Evolutionary conservation across 257 asterid species (phyloP), one percentile per base, ranked within the genome.

Genomic region (Voacanga thouarsii): DNA sequence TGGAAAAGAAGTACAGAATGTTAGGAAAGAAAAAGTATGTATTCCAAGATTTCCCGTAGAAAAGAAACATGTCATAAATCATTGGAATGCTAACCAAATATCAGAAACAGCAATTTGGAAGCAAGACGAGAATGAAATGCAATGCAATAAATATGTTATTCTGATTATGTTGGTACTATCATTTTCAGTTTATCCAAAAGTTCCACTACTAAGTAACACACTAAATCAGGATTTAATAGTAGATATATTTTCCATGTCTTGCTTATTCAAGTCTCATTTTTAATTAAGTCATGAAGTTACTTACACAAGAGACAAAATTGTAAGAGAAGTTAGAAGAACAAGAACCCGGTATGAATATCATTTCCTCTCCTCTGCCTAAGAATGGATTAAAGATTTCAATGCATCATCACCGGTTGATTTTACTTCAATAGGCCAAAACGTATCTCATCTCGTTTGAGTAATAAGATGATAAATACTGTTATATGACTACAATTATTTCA

Each of bases 1-100:
- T 67, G 16, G 51, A 78, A 84, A 78, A 21, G 10, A 23, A 11
- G 43, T n/a, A 12, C 49, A 45, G 33, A 37, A 69, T 65, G 63
- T 53, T 55, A 65, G 47, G 28, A 12, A 19, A 50, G 16, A 51
- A 5, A 67, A 67, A 19, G 3, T 19, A 12, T 11, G 9, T 68
- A 9, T 7, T 68, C 49, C 73, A 41, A 68, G 41, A 43, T 19
- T 68, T 41, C 39, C 33, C 14, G 0, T 3, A 19, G 73, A 68
- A 41, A 68, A 33, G 53, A 68, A 23, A 68, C 8, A 41, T 68
- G 53, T 37, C 15, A 43, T 19, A 8, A 41, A 21, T 7, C 26
- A 68, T 12, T 41, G 73, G 53, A 68, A 68, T 41, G 18, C 43
- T 68, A 68, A 23, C 51, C 28, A 67, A 43, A 41, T 8, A 67